These are phyloP conservation scores for Globisporangium canariense DNA, from an alignment of 352 stramenopile genomes.

Conservation along the genomic window DNA sequence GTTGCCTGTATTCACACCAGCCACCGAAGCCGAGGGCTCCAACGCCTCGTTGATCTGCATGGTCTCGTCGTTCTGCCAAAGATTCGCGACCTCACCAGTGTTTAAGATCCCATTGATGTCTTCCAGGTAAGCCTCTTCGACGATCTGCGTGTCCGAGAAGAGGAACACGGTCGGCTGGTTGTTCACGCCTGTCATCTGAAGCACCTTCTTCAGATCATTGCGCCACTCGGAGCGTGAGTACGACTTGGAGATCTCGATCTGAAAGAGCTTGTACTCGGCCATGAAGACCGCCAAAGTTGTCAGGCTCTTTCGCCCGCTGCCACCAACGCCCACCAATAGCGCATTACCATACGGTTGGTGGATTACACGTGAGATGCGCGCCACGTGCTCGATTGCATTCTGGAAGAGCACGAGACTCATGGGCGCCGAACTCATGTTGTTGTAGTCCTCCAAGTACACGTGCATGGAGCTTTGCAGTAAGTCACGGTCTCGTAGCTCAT, in stretches of 20 bases:
- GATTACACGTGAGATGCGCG: slow-evolving; percentile 91
- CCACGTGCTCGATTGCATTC: slow-evolving; percentile 94
- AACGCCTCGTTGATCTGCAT: slow-evolving; percentile 79
- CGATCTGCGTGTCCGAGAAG: slow-evolving; percentile 93
- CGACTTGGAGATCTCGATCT: slow-evolving; percentile 95
- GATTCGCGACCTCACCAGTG: slow-evolving; percentile 90
- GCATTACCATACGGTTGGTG: slow-evolving; percentile 93
- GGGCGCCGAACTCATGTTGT: slow-evolving; percentile 91
- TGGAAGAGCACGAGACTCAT: slow-evolving; percentile 95
- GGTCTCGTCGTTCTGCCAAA: slow-evolving; percentile 90
- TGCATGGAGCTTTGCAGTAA: slow-evolving; percentile 85
- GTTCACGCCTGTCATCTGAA: slow-evolving; percentile 70
- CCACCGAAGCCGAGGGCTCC: slow-evolving; percentile 51
- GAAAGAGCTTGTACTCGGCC: slow-evolving; percentile 93
- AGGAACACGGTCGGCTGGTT: slow-evolving; percentile 91
- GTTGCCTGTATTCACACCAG: slow-evolving; percentile 72
- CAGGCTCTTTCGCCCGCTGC: slow-evolving; percentile 90
- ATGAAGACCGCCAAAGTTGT: slow-evolving; percentile 93
- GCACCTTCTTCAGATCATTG: slow-evolving; percentile 91
- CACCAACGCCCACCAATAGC: slow-evolving; percentile 91
- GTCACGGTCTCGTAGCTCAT: slow-evolving; percentile 83
- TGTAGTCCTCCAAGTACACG: slow-evolving; percentile 94
- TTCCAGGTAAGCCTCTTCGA: slow-evolving; percentile 91
- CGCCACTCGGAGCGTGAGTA: slow-evolving; percentile 92
- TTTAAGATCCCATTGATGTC: slow-evolving; percentile 94